Evolutionary conservation across 768 basidiomycete species (phyloP).

Genomic region (Trametes villosa): DNA sequence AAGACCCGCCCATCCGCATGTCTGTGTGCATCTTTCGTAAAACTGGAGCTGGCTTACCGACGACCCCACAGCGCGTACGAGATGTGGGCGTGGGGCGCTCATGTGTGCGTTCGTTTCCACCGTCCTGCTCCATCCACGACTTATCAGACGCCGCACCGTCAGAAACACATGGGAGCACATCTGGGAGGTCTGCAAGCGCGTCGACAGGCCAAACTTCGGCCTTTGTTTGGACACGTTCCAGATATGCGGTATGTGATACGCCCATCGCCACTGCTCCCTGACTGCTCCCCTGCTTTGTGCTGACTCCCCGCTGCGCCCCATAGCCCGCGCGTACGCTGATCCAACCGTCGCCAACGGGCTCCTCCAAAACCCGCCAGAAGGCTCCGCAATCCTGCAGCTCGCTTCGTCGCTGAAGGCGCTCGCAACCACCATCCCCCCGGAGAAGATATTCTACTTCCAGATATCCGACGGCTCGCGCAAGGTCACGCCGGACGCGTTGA

Average conservation of each 20-base stretch:
- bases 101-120: conserved; percentile 28
- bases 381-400: conserved; percentile 23
- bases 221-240: conserved; percentile 40
- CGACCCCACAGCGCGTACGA: conserved; percentile 34
- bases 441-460: conserved; percentile 39
- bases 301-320: not conserved
- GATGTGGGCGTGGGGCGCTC: conserved; percentile 38
- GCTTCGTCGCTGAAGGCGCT: conserved; percentile 28
- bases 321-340: conserved; percentile 34
- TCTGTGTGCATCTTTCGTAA: conserved; percentile 6
- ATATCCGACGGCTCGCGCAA: conserved; percentile 36
- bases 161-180: conserved; percentile 38
- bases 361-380: conserved; percentile 13
- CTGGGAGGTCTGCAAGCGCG: conserved; percentile 37
- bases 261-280: not conserved
- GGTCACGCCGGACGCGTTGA: conserved; percentile 23
- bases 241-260: conserved; percentile 30
- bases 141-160: not conserved
- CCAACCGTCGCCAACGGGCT: conserved; percentile 25
- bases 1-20: conserved; percentile 35
- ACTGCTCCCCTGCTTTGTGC: no score
- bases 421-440: conserved; percentile 22
- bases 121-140: not conserved
- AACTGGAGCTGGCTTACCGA: not conserved
- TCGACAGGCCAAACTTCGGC: conserved; percentile 36